Evolutionary conservation across 306 rosid species (phyloP), one percentile per base, ranked within the genome.

Genomic region (Fragaria iinumae): DNA sequence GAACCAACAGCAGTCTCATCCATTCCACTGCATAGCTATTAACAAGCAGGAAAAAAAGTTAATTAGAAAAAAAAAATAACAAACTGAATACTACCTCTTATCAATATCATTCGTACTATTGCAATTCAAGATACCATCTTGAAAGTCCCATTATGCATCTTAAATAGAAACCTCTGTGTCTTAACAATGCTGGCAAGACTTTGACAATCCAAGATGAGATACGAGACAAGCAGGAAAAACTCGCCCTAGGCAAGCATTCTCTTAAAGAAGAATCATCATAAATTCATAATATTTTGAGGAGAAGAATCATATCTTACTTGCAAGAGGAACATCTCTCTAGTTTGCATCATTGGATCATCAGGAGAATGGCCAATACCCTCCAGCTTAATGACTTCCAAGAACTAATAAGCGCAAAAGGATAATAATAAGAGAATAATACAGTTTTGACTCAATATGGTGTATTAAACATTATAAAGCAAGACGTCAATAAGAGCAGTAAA

Each of bases 11-110:
- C 98, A 78, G 85, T 93, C 88, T 96, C 99, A 72, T 96, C 99
- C 97, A 96, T 96, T 82, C 99, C 99, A 77, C 99, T 96, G 84
- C 99, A 96, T 52, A 93, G 89, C 99, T 96, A 77, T 80, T 65
- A 73, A 77, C 73, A 74, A 86, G 73, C 52, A 83, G 49, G 72
- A 69, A 73, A 52, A 59, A 29, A 72, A 34, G 34, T 5, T 0
- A 1, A 39, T 34, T 55, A 36, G 13, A 66, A 16, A 11, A 41
- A 11, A 41, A 0, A 14, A 39, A 4, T 2, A 27, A 52, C 36
- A 62, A 62, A 17, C n/a, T 2, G 20, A 23, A 17, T 63, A 32
- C 11, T 6, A 18, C 17, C 9, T 17, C 56, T 29, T 45, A 18
- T 18, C 20, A 47, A 41, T 25, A 74, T 62, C 14, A 47, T 3